phyloP scores from a whole-genome alignment of 257 asterid genomes.

The Plantago major region DNA sequence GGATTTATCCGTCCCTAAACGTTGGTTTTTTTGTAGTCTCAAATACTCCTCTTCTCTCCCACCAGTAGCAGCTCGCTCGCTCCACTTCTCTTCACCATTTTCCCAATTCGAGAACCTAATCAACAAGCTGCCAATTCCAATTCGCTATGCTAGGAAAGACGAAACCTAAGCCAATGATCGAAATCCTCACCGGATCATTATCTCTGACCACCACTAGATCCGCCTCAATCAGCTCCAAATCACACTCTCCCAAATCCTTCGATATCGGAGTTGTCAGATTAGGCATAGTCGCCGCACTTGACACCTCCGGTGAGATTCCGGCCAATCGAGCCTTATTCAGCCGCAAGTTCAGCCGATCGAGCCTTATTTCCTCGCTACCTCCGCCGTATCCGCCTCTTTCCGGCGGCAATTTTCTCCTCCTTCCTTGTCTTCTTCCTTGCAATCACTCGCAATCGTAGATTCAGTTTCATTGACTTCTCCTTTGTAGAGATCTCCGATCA shows the following conservation, averaged over 20 bases:
- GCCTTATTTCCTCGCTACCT: conserved; percentile 5
- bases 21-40: too few relatives aligned
- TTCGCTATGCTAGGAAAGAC: conserved; percentile 49
- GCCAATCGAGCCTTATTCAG: conserved; percentile 29
- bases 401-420: neutral
- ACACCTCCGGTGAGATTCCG: conserved; percentile 39
- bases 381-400: too few relatives aligned
- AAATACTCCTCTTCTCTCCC: conserved; percentile 16
- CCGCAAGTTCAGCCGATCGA: too few relatives aligned
- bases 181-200: conserved; percentile 39
- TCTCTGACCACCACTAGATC: conserved; percentile 28
- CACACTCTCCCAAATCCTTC: conserved; percentile 36
- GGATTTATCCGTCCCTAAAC: too few relatives aligned
- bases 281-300: conserved; percentile 83
- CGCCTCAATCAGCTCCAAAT: conserved; percentile 35
- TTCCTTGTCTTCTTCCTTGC: conserved; percentile 25
- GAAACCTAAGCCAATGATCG: conserved; percentile 52
- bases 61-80: neutral
- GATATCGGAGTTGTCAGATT: conserved; percentile 77
- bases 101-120: neutral
- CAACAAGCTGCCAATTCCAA: neutral
- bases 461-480: conserved; percentile 26
- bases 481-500: conserved; percentile 21
- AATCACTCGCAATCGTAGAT: conserved; percentile 28
- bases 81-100: neutral